Evolutionary conservation across 345 rosid genomes (phyloP).

Genomic region (thale cress (Arabidopsis thaliana)): TAIR10.1 NC_003074.8:12596001-12596500

Average conservation of each 20-base stretch:
- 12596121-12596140: conserved; percentile 47
- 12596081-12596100: conserved; percentile 44
- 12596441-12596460: not conserved
- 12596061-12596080: conserved; percentile 39
- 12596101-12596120: conserved; percentile 49
- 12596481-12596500: not conserved
- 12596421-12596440: not conserved
- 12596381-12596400: conserved; percentile 15
- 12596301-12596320: conserved; percentile 41
- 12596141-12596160: conserved; percentile 48
- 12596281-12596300: not conserved
- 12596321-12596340: conserved; percentile 50
- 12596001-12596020: conserved; percentile 47
- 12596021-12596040: conserved; percentile 46
- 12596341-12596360: conserved; percentile 49
- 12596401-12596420: conserved; percentile 13
- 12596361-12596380: conserved; percentile 50
- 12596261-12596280: not conserved
- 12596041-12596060: conserved; percentile 44
- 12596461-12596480: not conserved
- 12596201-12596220: conserved; percentile 40
- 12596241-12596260: conserved; percentile 14
- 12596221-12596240: conserved; percentile 40
- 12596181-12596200: conserved; percentile 44
- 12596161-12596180: conserved; percentile 43